Conservation (phyloP, 257 asterid species). For the Rehmannia glutinosa region DNA sequence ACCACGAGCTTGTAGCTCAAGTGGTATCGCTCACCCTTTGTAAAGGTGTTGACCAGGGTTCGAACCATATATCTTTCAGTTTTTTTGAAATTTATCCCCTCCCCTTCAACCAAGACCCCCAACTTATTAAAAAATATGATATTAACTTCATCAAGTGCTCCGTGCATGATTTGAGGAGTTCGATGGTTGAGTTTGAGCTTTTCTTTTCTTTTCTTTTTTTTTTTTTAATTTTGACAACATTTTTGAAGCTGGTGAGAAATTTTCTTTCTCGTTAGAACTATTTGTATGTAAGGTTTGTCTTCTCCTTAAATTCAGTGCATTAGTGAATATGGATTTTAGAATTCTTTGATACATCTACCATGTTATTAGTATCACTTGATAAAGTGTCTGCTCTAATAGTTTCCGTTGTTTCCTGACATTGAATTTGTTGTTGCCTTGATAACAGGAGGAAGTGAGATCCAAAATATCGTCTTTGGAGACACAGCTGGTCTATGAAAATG, state of each 20-base stretch:
- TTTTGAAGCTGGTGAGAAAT: not conserved
- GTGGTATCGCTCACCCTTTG: no score
- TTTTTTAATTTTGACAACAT: not conserved
- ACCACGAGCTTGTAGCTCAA: no score
- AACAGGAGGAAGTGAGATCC: slow-evolving; percentile 75
- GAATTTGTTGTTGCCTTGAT: slow-evolving; percentile 11
- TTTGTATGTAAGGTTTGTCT: not conserved
- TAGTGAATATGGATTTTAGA: not conserved
- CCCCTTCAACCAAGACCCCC: no score
- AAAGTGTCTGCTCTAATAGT: not conserved
- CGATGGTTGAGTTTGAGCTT: not conserved
- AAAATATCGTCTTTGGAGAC: slow-evolving; percentile 53
- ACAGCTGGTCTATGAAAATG: slow-evolving; percentile 43
- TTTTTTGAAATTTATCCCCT: no score
- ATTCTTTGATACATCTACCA: not conserved
- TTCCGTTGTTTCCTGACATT: slow-evolving; percentile 1
- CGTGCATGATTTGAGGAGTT: not conserved
- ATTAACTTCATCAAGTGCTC: slow-evolving; percentile 3
- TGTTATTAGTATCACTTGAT: not conserved
- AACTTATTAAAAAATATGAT: no score
- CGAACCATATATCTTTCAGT: no score
- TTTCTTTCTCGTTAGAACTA: not conserved
- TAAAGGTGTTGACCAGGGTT: no score
- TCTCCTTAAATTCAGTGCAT: not conserved
- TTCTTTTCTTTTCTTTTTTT: no score